Base-by-base conservation (phyloP, 1,284 basidiomycete genomes). In the Cryptococcus amylolentus region DNA sequence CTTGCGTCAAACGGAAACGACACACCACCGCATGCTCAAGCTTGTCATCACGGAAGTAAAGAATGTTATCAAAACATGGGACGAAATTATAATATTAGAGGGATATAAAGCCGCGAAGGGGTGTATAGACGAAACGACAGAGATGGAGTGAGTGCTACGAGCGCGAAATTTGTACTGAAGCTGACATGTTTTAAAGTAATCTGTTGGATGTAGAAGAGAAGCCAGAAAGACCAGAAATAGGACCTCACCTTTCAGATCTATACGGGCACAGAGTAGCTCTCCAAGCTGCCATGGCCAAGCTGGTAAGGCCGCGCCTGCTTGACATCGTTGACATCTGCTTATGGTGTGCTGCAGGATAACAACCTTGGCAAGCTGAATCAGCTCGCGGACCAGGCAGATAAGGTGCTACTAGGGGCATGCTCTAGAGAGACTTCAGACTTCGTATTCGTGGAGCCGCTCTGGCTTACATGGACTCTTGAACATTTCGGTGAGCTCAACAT, bases 391-490 rank as follows among this genome's bases (percentile, higher is more conserved):
- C 71, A 72, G 54, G 66, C 71, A 7, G 74, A 76, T 38, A 68
- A 64, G 47, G 51, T 75, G 40, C 65, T 68, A 45, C 69, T 76
- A 23, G 72, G 70, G 18, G 72, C 72, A 9, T 70, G 62, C 49
- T 54, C 58, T 20, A 59, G 58, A 13, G 64, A 70, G 49, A 47
- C 59, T 4, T 43, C 35, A 13, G 66, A 70, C 14, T 74, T 71
- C 55, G 66, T 65, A 1, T 59, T 73, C 35, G 39, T 56, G 2
- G 71, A 71, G 16, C 71, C 72, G 6, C 51, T 75, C 38, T 76
- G 72, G 72, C 52, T 65, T 0, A 69, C 69, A n/a, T 76, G 74
- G 74, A 75, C 74, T 10, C 49, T 76, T 10, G 68, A 73, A 47
- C 56, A 62, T 42, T 72, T 76, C 51, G 66, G 73, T 74, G 50